Percentiles rank a stretch among this genome's conserved stretches.
phyloP scores from a whole-genome alignment of 2,329 filamentous ascomycete species.

The Lasiodiplodia hormozganensis region DNA sequence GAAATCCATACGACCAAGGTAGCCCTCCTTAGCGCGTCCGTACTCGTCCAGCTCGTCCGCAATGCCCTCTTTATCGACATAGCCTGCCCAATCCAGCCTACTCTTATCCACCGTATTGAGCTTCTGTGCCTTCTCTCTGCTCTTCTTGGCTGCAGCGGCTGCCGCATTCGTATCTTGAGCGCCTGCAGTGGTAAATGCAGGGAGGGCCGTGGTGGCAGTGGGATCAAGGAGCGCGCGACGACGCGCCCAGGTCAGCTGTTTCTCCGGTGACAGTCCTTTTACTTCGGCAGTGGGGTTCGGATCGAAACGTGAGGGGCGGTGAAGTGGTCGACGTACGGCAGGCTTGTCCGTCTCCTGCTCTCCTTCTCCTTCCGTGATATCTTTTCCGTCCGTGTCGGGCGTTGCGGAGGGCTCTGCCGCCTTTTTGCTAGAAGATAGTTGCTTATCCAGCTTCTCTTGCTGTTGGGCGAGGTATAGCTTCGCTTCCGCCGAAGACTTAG shows the following conservation, averaged over 20 bases:
- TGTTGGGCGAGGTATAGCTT: conserved; percentile 57
- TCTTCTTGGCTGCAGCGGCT: conserved; percentile 32
- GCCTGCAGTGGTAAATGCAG: conserved; percentile 34
- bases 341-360: neutral
- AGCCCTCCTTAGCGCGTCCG: conserved; percentile 67
- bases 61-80: conserved; percentile 67
- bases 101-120: conserved; percentile 73
- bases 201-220: neutral
- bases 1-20: conserved; percentile 68
- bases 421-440: conserved; percentile 35
- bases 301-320: conserved; percentile 58
- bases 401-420: conserved; percentile 46
- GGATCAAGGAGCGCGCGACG: conserved; percentile 19
- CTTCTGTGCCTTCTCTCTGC: conserved; percentile 58
- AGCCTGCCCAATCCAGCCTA: conserved; percentile 69
- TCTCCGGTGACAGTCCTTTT: conserved; percentile 52
- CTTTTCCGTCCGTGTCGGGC: neutral
- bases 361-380: neutral
- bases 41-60: conserved; percentile 67
- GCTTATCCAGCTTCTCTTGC: conserved; percentile 32
- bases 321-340: conserved; percentile 48
- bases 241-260: conserved; percentile 51
- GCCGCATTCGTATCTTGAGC: conserved; percentile 41
- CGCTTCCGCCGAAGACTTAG: conserved; percentile 63
- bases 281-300: conserved; percentile 57